Base-by-base conservation (phyloP, 2,329 filamentous ascomycete genomes). In the Nothophaeocryptopus gaeumannii region DNA sequence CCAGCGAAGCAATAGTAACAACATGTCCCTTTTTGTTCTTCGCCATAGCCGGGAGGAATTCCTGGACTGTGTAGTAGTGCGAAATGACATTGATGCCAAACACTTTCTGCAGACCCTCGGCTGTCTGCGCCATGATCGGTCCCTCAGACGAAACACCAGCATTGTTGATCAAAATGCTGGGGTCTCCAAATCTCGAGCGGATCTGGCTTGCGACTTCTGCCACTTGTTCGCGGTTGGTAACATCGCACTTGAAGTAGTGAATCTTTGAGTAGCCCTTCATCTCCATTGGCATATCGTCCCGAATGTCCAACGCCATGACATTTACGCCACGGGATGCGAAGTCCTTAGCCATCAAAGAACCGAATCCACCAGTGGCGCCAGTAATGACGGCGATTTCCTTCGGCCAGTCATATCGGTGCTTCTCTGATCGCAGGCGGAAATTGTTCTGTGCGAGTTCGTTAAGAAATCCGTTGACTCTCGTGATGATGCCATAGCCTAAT, bases 1-100 rank as follows among this genome's bases (percentile, higher is more conserved):
- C 77, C 59, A 76, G 69, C 50, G 74, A 78, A 2, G 80, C 78
- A 11, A 83, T 70, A 0, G 78, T 80, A 9, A 83, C 70, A 29
- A 83, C 69, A 53, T 82, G 79, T 2, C 80, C 80, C 56, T 79
- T 78, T 56, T 78, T 74, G 13, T 67, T 64, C 38, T 61, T 58
- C 15, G 79, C 59, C 77, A 80, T 80, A 42, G 67, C 65, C 0
- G 78, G 78, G 30, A 80, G 56, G 63, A 80, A 79, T 54, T 77
- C 76, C 44, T 74, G 70, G 8, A 77, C 72, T 49, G 71, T 75
- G 50, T 72, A 70, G 63, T 74, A 80, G 59, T 79, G 76, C 14
- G 72, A 68, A 39, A 80, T 67, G 8, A 74, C 68, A 63, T 80
- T 80, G 47, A 79, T 75, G 49, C 76, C 74, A 56, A 79, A 78